These are phyloP conservation scores for Sporothrix pallida DNA, from an alignment of 2,329 filamentous ascomycete genomes.

Conservation along the genomic window DNA sequence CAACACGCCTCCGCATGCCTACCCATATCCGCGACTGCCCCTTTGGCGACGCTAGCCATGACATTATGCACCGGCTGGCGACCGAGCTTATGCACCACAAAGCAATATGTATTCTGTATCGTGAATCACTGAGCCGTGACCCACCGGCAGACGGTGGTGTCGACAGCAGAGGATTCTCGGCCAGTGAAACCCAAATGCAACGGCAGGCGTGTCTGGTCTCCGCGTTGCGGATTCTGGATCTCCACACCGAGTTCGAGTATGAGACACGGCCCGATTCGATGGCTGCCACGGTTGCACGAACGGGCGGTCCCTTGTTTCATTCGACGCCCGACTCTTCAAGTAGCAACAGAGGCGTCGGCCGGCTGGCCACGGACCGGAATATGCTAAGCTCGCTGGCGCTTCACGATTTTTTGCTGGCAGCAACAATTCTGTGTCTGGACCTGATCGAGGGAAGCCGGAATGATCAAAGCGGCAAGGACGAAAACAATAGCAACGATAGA, in stretches of 20 bases:
- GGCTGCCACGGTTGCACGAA: neutral
- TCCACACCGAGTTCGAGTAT: conserved; percentile 56
- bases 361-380: conserved; percentile 60
- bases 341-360: conserved; percentile 48
- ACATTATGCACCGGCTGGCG: conserved; percentile 59
- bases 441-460: conserved; percentile 47
- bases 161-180: conserved; percentile 40
- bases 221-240: conserved; percentile 55
- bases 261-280: conserved; percentile 50
- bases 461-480: conserved; percentile 28
- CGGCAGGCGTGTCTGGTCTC: conserved; percentile 58
- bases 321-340: neutral
- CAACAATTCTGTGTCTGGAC: conserved; percentile 64
- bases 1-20: conserved; percentile 36
- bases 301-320: neutral
- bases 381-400: conserved; percentile 62
- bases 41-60: conserved; percentile 53
- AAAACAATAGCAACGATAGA: too few species aligned
- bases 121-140: conserved; percentile 51
- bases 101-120: conserved; percentile 61
- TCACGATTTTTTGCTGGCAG: conserved; percentile 66
- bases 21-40: conserved; percentile 37
- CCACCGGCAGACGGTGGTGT: conserved; percentile 40
- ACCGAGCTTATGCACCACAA: conserved; percentile 60
- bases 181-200: conserved; percentile 49